Percentiles rank a stretch among this genome's conserved stretches.
Conservation (phyloP, 768 basidiomycete genomes). For the Piloderma croceum region DNA sequence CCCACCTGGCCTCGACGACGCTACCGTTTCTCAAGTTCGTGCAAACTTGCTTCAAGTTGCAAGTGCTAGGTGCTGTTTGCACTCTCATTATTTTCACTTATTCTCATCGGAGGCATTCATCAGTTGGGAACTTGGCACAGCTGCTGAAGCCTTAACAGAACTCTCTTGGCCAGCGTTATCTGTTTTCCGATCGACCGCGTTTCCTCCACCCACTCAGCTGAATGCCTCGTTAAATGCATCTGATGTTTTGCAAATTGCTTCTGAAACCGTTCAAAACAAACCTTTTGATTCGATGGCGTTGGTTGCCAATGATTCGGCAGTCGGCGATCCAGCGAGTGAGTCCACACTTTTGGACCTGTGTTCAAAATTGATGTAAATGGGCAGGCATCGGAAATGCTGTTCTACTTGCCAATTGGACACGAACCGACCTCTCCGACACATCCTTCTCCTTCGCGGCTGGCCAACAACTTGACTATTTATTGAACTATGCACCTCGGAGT, state of each 20-base stretch:
- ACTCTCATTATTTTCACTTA: too few relatives aligned
- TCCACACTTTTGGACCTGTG: slow-evolving; percentile 2
- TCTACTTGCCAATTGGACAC: slow-evolving; percentile 49
- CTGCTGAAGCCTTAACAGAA: slow-evolving; percentile 52
- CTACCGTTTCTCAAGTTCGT: slow-evolving; percentile 21
- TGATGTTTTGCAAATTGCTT: slow-evolving; percentile 38
- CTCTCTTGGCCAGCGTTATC: slow-evolving; percentile 44
- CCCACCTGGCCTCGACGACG: slow-evolving; percentile 20
- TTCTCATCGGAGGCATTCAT: too few relatives aligned
- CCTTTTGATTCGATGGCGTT: slow-evolving; percentile 35
- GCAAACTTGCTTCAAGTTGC: slow-evolving; percentile 22
- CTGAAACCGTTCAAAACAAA: slow-evolving; percentile 34
- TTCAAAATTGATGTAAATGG: background rate
- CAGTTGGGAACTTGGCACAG: slow-evolving; percentile 61
- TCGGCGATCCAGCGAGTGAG: slow-evolving; percentile 57
- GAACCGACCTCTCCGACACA: slow-evolving; percentile 25
- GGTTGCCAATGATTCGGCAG: slow-evolving; percentile 42
- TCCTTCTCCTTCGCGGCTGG: slow-evolving; percentile 38
- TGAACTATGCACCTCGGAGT: slow-evolving; percentile 39
- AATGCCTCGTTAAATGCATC: slow-evolving; percentile 25
- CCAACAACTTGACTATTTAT: slow-evolving; percentile 44
- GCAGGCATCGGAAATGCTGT: slow-evolving; percentile 49
- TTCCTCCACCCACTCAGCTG: slow-evolving; percentile 35
- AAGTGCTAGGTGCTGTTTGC: slow-evolving; percentile 21
- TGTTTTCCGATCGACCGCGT: slow-evolving; percentile 38